Evolutionary conservation across 1,284 basidiomycete genomes (phyloP).

Genomic region (Rhodotorula sp.): DNA sequence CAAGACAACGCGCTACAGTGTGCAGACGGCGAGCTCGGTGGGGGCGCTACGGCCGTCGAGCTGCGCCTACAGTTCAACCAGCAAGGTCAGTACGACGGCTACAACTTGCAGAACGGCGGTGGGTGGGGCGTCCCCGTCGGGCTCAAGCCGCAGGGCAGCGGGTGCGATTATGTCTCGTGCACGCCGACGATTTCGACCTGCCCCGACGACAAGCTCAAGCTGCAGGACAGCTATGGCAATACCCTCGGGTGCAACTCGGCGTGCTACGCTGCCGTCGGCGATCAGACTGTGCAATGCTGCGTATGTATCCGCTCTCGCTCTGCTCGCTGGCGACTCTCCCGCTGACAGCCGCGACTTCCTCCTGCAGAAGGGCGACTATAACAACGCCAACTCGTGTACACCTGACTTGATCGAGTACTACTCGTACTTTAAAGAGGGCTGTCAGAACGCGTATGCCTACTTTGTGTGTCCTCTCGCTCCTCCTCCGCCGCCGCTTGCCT

Average conservation of each 20-base stretch:
- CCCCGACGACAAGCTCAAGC: conserved; percentile 13
- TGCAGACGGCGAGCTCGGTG: conserved; percentile 11
- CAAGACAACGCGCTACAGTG: not conserved
- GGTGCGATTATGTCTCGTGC: conserved; percentile 12
- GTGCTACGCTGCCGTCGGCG: conserved; percentile 13
- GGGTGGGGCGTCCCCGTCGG: conserved; percentile 17
- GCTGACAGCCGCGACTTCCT: too few species aligned
- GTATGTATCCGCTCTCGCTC: too few species aligned
- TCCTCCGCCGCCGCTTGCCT: not conserved
- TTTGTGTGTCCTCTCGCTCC: not conserved
- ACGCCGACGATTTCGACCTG: conserved; percentile 12
- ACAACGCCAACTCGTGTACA: conserved; percentile 2
- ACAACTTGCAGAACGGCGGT: conserved; percentile 17
- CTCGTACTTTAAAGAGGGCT: not conserved
- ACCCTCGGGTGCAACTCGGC: conserved; percentile 15
- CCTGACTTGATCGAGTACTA: conserved; percentile 17
- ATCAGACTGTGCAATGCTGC: conserved; percentile 22
- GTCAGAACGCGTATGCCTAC: not conserved
- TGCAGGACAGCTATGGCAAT: conserved; percentile 20
- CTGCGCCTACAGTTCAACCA: conserved; percentile 2
- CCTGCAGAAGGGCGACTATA: conserved; percentile 3
- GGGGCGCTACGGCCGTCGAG: conserved; percentile 12
- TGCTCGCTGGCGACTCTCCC: too few species aligned
- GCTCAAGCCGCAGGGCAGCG: conserved; percentile 6
- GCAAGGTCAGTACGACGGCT: conserved; percentile 17